Evolutionary conservation across 2,329 filamentous ascomycete species (phyloP), one percentile per base, ranked within the genome.

Genomic region (Penicillium sp.): DNA sequence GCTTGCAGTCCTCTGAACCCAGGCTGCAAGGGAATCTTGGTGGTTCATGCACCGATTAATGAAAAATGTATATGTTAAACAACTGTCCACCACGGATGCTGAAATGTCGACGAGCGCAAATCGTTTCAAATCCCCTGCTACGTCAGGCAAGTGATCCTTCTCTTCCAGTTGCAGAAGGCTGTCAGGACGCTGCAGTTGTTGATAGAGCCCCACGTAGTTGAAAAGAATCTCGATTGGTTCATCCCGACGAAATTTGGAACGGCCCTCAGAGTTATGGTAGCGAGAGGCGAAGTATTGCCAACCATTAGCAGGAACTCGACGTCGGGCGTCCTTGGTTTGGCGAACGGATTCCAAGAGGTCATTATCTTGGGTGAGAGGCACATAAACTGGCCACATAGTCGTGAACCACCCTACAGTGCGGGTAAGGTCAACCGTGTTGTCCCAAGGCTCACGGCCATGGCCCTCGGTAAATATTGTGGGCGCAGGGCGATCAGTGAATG

Each of bases 381-480:
- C 29, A 19, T 48, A 21, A 19, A 48, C 5, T 29, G 46, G 46
- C 5, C 7, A 7, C 5, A 52, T 19, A 9, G 43, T 55, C 13
- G 48, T 56, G 22, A 56, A 56, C 53, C 53, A 56, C 6, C 53
- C 53, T 6, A 56, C 31, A 2, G 53, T 56, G 9, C 41, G n/a
- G 2, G 48, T 51, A 26, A 56, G 27, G 24, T 56, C 53, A 10
- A 51, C 47, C 16, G 33, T 13, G 11, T 14, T 13, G 6, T 47
- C 41, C 41, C 39, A 46, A 14, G 53, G 47, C 39, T 56, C 53
- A 26, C 53, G 39, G 4, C 53, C 53, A 46, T 56, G 53, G 14
- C 53, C 53, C 29, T 56, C 53, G 14, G 8, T 29, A 31, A 56
- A 56, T 19, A 56, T 39, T 11, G 39, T 31, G 6, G 48, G 53